phyloP scores from a whole-genome alignment of 768 basidiomycete genomes.

The Suillus fuscotomentosus region DNA sequence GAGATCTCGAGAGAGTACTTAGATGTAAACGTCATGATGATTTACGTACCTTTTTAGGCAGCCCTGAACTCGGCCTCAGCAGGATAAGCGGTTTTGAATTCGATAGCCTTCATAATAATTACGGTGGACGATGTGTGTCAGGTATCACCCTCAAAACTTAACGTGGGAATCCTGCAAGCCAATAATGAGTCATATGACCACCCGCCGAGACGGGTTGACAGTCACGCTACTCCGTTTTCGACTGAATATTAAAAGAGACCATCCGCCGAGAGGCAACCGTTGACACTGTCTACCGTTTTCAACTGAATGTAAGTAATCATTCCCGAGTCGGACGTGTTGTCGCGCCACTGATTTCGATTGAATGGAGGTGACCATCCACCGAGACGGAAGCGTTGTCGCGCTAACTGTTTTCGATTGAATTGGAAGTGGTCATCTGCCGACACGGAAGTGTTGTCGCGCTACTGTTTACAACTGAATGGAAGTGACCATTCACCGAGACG shows the following conservation, averaged over 20 bases:
- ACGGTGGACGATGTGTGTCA: too few species aligned
- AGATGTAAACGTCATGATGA: constrained; percentile 12
- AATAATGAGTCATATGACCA: neutral
- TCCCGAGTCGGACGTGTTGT: too few species aligned
- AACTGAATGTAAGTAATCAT: too few species aligned
- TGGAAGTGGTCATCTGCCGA: too few species aligned
- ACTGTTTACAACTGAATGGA: neutral
- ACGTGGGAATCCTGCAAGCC: neutral
- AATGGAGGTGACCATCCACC: too few species aligned
- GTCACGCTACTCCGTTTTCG: too few species aligned
- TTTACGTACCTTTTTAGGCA: constrained; percentile 16
- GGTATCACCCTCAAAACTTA: neutral
- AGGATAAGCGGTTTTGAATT: neutral
- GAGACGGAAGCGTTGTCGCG: neutral
- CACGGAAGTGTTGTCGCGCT: neutral
- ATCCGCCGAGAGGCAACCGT: too few species aligned
- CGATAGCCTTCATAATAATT: neutral
- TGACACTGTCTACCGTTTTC: too few species aligned
- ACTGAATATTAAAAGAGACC: too few species aligned
- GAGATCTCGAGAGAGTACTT: constrained; percentile 16
- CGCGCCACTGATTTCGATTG: too few species aligned
- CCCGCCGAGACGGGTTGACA: neutral
- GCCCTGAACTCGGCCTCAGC: constrained; percentile 14
- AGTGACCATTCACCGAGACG: too few species aligned
- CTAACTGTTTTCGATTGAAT: too few species aligned